Evolutionary conservation across 2,329 filamentous ascomycete species (phyloP), one percentile per base, ranked within the genome.

Genomic region (Fusarium tuaranense): DNA sequence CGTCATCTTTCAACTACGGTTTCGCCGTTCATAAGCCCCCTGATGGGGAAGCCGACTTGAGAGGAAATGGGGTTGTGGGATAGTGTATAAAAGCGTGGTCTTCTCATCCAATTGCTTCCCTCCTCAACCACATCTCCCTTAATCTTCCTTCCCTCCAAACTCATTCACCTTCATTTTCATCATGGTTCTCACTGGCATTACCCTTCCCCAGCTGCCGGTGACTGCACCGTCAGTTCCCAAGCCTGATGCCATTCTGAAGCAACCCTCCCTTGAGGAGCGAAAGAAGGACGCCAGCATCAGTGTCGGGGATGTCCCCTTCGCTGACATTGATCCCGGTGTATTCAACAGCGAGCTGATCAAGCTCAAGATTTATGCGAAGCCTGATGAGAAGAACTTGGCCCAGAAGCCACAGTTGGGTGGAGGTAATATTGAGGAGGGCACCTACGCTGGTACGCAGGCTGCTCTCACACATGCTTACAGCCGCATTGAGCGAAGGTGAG

Each of bases 401-500:
- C 73, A 73, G 6, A 66, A 69, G 3, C 72, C 78, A n/a, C 65
- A 71, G 16, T 71, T 74, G 18, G 80, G 73, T 2, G 75, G 78
- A 30, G 81, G 80, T 5, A 79, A 81, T 51, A 80, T 83, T 12
- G 51, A 53, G 3, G 69, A 81, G 55, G 81, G 81, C 2, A 82
- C 80, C 3, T 83, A 83, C 62, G 65, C 76, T 7, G 81, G 81
- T 8, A 82, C 81, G 0, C 82, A 83, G 46, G 77, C 82, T 16
- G 81, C 81, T 10, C 30, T 83, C 27, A 82, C 81, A 0, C 80
- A 83, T n/a, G 75, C 80, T 1, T 83, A 83, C 61, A 74, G 77
- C 13, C 77, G 80, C 16, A 82, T 83, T 60, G 82, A 83, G 75
- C 80, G 80, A 53, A 81, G 77, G 81, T 82, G 46, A 76, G 79